Percentiles rank a stretch among this genome's conserved stretches.
Conservation (phyloP, 805 yeast genomes). For the Yamadazyma kitorensis region DNA sequence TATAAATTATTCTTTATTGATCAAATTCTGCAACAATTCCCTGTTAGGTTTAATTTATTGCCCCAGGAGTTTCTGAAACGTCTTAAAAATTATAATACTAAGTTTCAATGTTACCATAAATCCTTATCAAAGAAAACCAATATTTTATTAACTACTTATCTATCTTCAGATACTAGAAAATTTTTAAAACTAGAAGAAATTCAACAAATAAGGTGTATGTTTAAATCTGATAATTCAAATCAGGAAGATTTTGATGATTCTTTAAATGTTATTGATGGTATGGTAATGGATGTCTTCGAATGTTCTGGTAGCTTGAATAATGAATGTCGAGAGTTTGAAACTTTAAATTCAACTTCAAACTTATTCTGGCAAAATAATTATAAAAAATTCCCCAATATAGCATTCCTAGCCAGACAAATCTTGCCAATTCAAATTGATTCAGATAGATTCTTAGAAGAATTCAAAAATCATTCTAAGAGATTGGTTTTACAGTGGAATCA, state of each 20-base stretch:
- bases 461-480: not conserved
- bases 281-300: constrained; percentile 23
- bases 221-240: constrained; percentile 1
- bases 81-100: constrained; percentile 8
- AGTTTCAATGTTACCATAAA: constrained; percentile 8
- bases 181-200: constrained; percentile 9
- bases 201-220: constrained; percentile 5
- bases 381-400: constrained; percentile 15
- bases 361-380: constrained; percentile 20
- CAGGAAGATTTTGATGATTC: constrained; percentile 12
- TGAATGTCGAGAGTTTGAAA: constrained; percentile 25
- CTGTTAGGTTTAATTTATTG: constrained; percentile 8
- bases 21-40: constrained; percentile 11
- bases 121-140: constrained; percentile 6
- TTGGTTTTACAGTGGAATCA: not conserved
- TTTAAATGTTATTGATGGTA: constrained; percentile 8
- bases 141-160: constrained; percentile 9
- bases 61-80: constrained; percentile 6
- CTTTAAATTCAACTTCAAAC: constrained; percentile 12
- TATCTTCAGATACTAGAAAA: constrained; percentile 11
- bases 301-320: constrained; percentile 25
- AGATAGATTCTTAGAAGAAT: not conserved
- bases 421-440: constrained; percentile 18
- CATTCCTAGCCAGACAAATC: constrained; percentile 12
- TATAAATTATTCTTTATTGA: constrained; percentile 11